Conservation (phyloP, 2,329 filamentous ascomycete genomes). For the Amylocarpus encephaloides region DNA sequence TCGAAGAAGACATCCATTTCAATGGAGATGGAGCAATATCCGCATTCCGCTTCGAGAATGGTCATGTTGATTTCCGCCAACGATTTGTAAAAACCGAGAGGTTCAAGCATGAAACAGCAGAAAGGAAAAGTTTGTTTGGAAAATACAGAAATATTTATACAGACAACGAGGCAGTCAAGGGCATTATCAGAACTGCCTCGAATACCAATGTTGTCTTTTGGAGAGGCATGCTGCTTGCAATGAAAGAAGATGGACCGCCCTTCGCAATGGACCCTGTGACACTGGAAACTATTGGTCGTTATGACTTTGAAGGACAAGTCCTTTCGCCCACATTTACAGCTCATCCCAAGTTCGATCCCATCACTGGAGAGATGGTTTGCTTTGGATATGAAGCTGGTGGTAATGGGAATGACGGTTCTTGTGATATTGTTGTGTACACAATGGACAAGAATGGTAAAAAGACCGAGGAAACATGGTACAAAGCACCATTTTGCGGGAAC, state of each 20-base stretch:
- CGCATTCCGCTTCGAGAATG: conserved; percentile 31
- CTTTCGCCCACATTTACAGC: conserved; percentile 43
- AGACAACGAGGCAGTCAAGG: conserved; percentile 48
- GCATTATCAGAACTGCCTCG: conserved; percentile 48
- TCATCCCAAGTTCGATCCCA: conserved; percentile 47
- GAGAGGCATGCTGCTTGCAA: conserved; percentile 47
- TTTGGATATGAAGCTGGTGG: conserved; percentile 45
- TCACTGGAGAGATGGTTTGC: conserved; percentile 45
- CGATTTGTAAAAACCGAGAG: conserved; percentile 31
- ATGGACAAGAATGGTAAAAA: conserved; percentile 38
- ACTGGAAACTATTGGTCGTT: conserved; percentile 42
- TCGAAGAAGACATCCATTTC: conserved; percentile 42
- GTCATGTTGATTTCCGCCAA: conserved; percentile 29
- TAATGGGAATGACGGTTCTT: conserved; percentile 37
- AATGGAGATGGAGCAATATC: conserved; percentile 31
- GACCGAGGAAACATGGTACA: conserved; percentile 43
- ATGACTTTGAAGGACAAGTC: conserved; percentile 46
- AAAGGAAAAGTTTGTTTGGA: conserved; percentile 39
- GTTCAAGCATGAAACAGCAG: conserved; percentile 24
- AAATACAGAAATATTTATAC: conserved; percentile 52
- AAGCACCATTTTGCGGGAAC: conserved; percentile 46
- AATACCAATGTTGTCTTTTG: conserved; percentile 58
- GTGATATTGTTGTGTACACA: conserved; percentile 42
- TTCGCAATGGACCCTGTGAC: conserved; percentile 43
- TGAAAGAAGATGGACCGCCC: conserved; percentile 48